Conservation (phyloP, 257 asterid species). For the Nicotiana attenuata region DNA sequence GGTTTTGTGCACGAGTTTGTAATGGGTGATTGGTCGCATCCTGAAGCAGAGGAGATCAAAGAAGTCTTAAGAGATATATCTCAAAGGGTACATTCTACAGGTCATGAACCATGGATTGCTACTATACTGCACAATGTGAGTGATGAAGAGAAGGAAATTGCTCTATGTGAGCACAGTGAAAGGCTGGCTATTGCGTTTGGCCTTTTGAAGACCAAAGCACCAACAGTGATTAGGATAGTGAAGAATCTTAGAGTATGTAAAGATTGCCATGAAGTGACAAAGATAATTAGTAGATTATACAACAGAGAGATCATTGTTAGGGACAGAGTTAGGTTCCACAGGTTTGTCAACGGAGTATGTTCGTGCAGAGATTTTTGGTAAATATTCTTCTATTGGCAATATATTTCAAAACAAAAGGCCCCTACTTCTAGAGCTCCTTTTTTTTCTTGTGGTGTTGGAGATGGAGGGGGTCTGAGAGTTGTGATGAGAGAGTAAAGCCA, state of each 20-base stretch:
- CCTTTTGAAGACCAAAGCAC: conserved; percentile 51
- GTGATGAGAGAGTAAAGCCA: background rate
- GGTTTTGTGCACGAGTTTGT: conserved; percentile 55
- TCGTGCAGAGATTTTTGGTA: conserved; percentile 69
- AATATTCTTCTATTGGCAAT: background rate
- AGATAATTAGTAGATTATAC: conserved; percentile 52
- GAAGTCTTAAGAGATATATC: conserved; percentile 34
- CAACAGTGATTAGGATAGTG: conserved; percentile 42
- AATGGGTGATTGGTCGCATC: conserved; percentile 60
- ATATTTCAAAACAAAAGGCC: background rate
- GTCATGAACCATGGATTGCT: conserved; percentile 65
- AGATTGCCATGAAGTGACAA: conserved; percentile 68
- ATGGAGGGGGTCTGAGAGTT: background rate
- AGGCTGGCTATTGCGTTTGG: conserved; percentile 70
- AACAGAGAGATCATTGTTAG: conserved; percentile 58
- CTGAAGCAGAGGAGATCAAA: conserved; percentile 44
- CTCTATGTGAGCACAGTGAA: conserved; percentile 67
- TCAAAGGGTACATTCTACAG: conserved; percentile 31
- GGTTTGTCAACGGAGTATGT: conserved; percentile 45
- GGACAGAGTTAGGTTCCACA: conserved; percentile 60
- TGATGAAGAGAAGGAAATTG: conserved; percentile 45
- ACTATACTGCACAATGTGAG: conserved; percentile 43
- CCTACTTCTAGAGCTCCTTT: background rate
- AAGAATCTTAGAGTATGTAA: conserved; percentile 56
- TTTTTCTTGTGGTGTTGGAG: background rate